Percentiles rank a stretch among this genome's conserved stretches.
phyloP scores from a whole-genome alignment of 768 basidiomycete genomes.

The Rubroboletus satanas region DNA sequence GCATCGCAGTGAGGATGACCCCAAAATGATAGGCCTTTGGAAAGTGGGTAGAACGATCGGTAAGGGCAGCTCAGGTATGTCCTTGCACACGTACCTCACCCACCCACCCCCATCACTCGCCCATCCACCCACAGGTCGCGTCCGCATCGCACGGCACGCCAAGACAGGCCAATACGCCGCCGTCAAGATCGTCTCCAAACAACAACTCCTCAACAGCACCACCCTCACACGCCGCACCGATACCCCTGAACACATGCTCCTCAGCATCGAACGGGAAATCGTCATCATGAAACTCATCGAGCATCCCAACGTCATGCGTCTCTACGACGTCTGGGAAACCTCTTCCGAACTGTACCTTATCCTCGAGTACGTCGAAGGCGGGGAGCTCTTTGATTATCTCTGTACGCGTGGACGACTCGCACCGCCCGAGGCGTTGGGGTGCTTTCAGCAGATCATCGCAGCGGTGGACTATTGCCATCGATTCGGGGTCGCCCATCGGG shows the following conservation, averaged over 20 bases:
- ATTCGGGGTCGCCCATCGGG: slow-evolving; percentile 93
- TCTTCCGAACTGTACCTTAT: slow-evolving; percentile 84
- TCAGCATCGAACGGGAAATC: slow-evolving; percentile 88
- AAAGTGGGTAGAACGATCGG: slow-evolving; percentile 83
- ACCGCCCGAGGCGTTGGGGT: slow-evolving; percentile 68
- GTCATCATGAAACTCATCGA: slow-evolving; percentile 97
- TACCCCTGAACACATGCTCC: slow-evolving; percentile 70
- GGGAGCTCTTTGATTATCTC: slow-evolving; percentile 92
- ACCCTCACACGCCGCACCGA: slow-evolving; percentile 54
- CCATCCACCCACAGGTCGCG: slow-evolving; percentile 57
- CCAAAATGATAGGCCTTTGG: slow-evolving; percentile 75
- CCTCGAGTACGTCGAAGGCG: slow-evolving; percentile 91
- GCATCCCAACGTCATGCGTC: slow-evolving; percentile 89
- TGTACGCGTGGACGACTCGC: slow-evolving; percentile 73
- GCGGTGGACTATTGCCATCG: slow-evolving; percentile 91
- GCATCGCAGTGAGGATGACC: slow-evolving; percentile 39
- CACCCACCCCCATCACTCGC: neutral
- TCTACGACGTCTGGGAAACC: slow-evolving; percentile 98
- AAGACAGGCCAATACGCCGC: slow-evolving; percentile 88
- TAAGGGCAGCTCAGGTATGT: slow-evolving; percentile 70
- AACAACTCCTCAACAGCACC: slow-evolving; percentile 58
- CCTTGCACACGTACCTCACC: neutral
- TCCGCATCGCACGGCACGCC: slow-evolving; percentile 84
- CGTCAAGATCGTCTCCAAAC: slow-evolving; percentile 90
- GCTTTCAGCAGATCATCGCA: slow-evolving; percentile 91